Base-by-base conservation (phyloP, 345 rosid genomes). In the Boechera retrofracta region DNA sequence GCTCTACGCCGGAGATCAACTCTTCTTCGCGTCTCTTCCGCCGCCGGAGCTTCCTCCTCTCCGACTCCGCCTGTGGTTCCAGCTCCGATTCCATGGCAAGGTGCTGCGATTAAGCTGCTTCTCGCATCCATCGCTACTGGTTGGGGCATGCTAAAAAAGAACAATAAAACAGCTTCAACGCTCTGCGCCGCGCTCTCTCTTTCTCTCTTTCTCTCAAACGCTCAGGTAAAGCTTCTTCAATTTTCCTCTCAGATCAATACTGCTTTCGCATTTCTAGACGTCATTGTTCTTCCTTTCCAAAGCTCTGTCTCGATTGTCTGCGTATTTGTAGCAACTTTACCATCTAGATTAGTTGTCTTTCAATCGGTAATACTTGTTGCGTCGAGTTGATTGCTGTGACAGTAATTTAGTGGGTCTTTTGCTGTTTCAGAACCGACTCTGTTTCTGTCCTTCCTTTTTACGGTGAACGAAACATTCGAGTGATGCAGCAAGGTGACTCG, bases 81-180 rank as follows among this genome's bases (percentile, higher is more conserved):
- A 6, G 67, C 84, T 15, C 81, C 95, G 0, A 85, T 56, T 66
- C 91, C 97, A 70, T 87, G 93, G 98, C 89, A 91, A 11, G 98
- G 97, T 38, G 99, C 99, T 1, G 89, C 97, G 24, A 75, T 96
- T 32, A 87, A 86, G 84, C 96, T 98, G 1, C 81, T 96, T 11
- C 9, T 93, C 39, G 98, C 99, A 5, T 89, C 97, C 12, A 85
- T 96, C 57, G 94, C 97, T 8, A 93, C 96, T 2, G 97, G 99
- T 15, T 82, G 11, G 15, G 63, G 4, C 7, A 10, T 2, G 24
- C 12, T 35, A 58, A 71, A 15, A 64, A 35, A 21, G 21, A 21
- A 53, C 44, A 65, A 55, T 33, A 74, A 74, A 74, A 55, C 49
- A 56, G 48, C 58, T 38, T 15, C 77, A 28, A 39, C 33, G 7